Base-by-base conservation (phyloP, 352 stramenopile species). In the Globisporangium polare region DNA sequence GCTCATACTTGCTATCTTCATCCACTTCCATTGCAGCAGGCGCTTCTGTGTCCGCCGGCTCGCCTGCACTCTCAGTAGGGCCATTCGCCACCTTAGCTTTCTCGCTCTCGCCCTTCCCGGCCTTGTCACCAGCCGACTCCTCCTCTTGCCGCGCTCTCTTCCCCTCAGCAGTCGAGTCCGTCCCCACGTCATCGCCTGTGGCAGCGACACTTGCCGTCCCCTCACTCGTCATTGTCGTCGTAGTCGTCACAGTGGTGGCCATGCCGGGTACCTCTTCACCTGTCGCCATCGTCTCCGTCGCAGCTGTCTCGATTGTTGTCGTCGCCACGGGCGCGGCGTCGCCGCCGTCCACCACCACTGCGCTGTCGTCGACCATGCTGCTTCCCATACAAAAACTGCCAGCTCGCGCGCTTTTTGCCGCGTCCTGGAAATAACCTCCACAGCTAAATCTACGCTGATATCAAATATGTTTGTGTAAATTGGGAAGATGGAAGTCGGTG, bases 311-410 rank as follows among this genome's bases (percentile, higher is more conserved):
- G 1, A 45, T 45, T 10, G 15, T 15, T 6, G 27, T 26, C n/a
- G 26, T 26, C 15, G 13, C 18, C 26, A 26, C 1, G 4, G 41
- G 26, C 8, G 42, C 8, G 3, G 39, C 17, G 18, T 6, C 52
- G 41, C 27, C n/a, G 42, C 10, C 41, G 20, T 43, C 41, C 33
- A 35, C n/a, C 17, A 39, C 18, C 20, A 39, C 26, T 15, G 41
- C 4, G 24, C 24, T 42, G n/a, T 20, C 27, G 42, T 18, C 41
- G 27, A 29, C 42, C 42, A 53, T 61, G 41, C 7, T 54, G 26
- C 10, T 53, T 42, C 24, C 54, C 26, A 60, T 60, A 60, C 54
- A 60, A 52, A 61, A 61, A 17, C 20, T 6, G 24, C 5, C 33
- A 20, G 35, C 53, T 24, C 39, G 20, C 53, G 53, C 53, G 52